Evolutionary conservation across 306 rosid genomes (phyloP).

Genomic region (Prunus salicina): DNA sequence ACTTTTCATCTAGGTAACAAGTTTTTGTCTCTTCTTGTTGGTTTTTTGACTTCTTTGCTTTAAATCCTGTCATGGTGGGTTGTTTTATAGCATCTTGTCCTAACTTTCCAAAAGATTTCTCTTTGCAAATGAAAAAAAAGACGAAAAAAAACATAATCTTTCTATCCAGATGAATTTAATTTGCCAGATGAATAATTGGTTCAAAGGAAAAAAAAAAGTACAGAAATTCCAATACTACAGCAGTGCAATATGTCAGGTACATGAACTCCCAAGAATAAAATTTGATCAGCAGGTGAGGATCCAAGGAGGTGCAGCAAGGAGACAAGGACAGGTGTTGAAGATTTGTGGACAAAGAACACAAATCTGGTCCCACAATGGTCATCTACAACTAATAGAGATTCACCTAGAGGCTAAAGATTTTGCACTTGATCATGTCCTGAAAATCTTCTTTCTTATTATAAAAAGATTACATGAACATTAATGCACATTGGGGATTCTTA

Average conservation of each 20-base stretch:
- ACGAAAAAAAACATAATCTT: neutral
- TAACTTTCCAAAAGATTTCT: constrained; percentile 9
- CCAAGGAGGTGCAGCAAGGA: constrained; percentile 41
- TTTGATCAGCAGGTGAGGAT: constrained; percentile 35
- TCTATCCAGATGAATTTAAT: neutral
- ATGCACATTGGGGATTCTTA: constrained; percentile 61
- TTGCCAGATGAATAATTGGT: constrained; percentile 13
- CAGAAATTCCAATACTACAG: constrained; percentile 36
- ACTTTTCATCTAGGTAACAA: neutral
- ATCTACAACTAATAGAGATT: constrained; percentile 56
- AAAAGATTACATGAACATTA: constrained; percentile 60
- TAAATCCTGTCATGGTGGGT: constrained; percentile 14
- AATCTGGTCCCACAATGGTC: constrained; percentile 57
- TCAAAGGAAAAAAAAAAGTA: constrained; percentile 12
- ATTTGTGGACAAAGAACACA: constrained; percentile 56
- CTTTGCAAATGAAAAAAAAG: neutral
- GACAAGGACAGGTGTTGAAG: constrained; percentile 51
- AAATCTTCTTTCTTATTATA: constrained; percentile 58
- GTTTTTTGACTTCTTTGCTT: constrained; percentile 21
- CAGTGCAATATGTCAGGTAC: constrained; percentile 33
- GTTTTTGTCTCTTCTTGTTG: constrained; percentile 29
- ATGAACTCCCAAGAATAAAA: constrained; percentile 31
- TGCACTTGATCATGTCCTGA: constrained; percentile 30
- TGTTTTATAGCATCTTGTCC: constrained; percentile 5
- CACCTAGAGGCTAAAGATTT: constrained; percentile 30